Conservation (phyloP, 768 basidiomycete species). For the Boletales sp. region DNA sequence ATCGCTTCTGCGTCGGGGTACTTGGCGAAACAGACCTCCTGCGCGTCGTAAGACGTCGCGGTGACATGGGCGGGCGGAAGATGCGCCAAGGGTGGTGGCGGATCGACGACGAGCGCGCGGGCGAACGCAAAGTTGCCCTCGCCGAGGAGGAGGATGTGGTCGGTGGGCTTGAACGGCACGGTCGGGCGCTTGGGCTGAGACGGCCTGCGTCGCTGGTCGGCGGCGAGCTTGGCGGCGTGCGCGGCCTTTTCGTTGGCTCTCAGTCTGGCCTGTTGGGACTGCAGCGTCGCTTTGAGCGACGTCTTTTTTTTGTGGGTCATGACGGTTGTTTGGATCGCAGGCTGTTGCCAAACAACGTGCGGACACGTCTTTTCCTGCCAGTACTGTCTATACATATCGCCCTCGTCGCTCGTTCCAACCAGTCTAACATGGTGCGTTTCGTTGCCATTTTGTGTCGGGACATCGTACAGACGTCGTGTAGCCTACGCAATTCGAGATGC, state of each 20-base stretch:
- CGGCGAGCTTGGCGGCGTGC: constrained; percentile 36
- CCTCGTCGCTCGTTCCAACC: constrained; percentile 27
- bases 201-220: constrained; percentile 39
- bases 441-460: neutral
- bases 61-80: constrained; percentile 67
- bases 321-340: constrained; percentile 29
- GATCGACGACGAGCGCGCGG: constrained; percentile 57
- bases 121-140: constrained; percentile 97
- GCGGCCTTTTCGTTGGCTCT: constrained; percentile 61
- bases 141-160: constrained; percentile 76
- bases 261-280: constrained; percentile 65
- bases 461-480: constrained; percentile 21
- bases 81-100: constrained; percentile 43
- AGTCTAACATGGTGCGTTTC: constrained; percentile 30
- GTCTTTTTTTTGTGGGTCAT: constrained; percentile 49
- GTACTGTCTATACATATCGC: neutral
- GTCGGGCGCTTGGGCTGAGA: constrained; percentile 37
- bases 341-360: constrained; percentile 25
- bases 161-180: constrained; percentile 61
- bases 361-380: constrained; percentile 13
- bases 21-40: constrained; percentile 73
- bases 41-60: constrained; percentile 83
- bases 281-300: constrained; percentile 62
- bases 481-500: constrained; percentile 83
- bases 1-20: constrained; percentile 71